Evolutionary conservation across 768 basidiomycete genomes (phyloP).

Genomic region (Lentinula guzmanii): DNA sequence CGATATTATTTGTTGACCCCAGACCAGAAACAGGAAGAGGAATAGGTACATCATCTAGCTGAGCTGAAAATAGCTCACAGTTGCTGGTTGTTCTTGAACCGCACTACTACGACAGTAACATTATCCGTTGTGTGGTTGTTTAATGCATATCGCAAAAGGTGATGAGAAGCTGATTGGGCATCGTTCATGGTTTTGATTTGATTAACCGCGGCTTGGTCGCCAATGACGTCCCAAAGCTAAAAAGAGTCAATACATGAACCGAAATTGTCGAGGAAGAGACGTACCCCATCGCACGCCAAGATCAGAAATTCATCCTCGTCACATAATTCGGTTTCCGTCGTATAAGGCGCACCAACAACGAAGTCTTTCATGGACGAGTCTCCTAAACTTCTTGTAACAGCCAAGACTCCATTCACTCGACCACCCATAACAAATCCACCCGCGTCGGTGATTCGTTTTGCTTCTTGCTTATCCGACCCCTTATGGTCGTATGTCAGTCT

Average conservation of each 20-base stretch:
- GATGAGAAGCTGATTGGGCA: slow-evolving; percentile 76
- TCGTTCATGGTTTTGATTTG: slow-evolving; percentile 67
- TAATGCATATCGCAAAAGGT: slow-evolving; percentile 78
- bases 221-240: slow-evolving; percentile 94
- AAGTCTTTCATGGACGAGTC: slow-evolving; percentile 99
- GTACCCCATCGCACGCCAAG: slow-evolving; percentile 94
- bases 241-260: slow-evolving; percentile 8
- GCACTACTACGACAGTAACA: slow-evolving; percentile 84
- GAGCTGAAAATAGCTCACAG: not conserved
- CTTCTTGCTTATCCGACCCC: slow-evolving; percentile 94
- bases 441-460: slow-evolving; percentile 94
- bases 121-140: slow-evolving; percentile 91
- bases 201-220: slow-evolving; percentile 87
- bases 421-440: slow-evolving; percentile 99
- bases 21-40: not conserved
- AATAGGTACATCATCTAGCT: slow-evolving; percentile 10
- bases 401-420: slow-evolving; percentile 94
- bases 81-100: slow-evolving; percentile 53
- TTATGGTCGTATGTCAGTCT: slow-evolving; percentile 98
- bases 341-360: slow-evolving; percentile 96
- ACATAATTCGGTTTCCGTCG: slow-evolving; percentile 91
- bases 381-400: slow-evolving; percentile 92
- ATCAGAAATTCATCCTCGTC: slow-evolving; percentile 93
- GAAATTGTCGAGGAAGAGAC: slow-evolving; percentile 23
- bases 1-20: not conserved